Conservation (phyloP, 2,329 filamentous ascomycete genomes). For the Curvularia hawaiiensis region DNA sequence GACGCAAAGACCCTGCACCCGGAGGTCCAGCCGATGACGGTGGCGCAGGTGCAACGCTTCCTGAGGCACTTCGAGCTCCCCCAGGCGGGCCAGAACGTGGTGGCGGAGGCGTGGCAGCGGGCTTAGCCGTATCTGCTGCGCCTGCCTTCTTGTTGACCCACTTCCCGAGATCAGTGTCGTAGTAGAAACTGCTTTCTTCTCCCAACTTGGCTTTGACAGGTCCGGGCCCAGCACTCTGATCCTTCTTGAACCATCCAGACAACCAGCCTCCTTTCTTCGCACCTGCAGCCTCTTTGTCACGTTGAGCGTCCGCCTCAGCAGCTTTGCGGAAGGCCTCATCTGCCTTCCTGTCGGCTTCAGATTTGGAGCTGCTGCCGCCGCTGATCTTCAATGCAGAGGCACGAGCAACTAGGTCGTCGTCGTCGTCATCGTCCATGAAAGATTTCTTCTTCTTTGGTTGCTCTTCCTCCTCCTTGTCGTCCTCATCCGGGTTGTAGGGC, state of each 20-base stretch:
- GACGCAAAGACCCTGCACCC: constrained; percentile 18
- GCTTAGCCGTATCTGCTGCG: constrained; percentile 61
- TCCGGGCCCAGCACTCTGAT: constrained; percentile 64
- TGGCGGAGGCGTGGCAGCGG: constrained; percentile 73
- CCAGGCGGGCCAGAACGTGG: constrained; percentile 63
- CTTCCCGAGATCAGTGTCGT: constrained; percentile 93
- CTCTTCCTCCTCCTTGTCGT: constrained; percentile 53
- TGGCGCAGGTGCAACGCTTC: constrained; percentile 40
- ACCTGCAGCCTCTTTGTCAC: constrained; percentile 50
- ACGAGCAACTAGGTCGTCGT: constrained; percentile 64
- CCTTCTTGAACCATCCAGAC: constrained; percentile 80
- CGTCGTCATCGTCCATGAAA: constrained; percentile 83
- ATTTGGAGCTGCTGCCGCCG: constrained; percentile 26
- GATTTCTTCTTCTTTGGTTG: constrained; percentile 66
- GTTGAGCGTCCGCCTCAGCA: constrained; percentile 73
- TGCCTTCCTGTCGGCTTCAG: constrained; percentile 70
- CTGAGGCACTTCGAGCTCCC: constrained; percentile 56
- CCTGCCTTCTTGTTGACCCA: constrained; percentile 97
- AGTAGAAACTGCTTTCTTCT: constrained; percentile 91
- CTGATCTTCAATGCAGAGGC: constrained; percentile 56
- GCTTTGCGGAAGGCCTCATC: constrained; percentile 85
- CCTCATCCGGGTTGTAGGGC: constrained; percentile 57
- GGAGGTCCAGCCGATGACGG: constrained; percentile 41
- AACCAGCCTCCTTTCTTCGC: constrained; percentile 75
- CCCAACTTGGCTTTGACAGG: constrained; percentile 93